phyloP scores from a whole-genome alignment of 306 rosid genomes.

The Canavalia gladiata region DNA sequence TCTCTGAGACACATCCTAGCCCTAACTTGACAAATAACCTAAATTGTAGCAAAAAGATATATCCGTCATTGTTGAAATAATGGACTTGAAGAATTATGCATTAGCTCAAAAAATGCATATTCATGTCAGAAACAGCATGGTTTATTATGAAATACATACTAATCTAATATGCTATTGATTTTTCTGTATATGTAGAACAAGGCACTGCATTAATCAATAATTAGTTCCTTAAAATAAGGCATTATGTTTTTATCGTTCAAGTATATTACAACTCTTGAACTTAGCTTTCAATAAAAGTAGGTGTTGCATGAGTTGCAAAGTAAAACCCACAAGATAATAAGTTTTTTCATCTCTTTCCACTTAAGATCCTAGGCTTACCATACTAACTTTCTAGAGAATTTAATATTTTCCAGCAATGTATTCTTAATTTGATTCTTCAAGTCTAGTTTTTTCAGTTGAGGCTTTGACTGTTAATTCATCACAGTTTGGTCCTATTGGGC shows the following conservation, averaged over 20 bases:
- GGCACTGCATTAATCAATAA: background rate
- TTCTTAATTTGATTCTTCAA: constrained; percentile 2
- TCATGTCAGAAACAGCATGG: constrained; percentile 32
- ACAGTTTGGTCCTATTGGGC: constrained; percentile 6
- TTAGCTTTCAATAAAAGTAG: background rate
- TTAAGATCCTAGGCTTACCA: background rate
- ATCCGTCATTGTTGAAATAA: constrained; percentile 21
- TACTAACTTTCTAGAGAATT: background rate
- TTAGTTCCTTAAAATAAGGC: background rate
- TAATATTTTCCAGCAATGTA: background rate
- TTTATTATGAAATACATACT: background rate
- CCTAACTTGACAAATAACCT: constrained; percentile 16
- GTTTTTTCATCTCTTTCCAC: background rate
- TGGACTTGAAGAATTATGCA: constrained; percentile 23
- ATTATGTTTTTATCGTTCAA: background rate
- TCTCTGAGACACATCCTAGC: constrained; percentile 30
- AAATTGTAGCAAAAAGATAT: background rate
- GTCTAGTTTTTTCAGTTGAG: constrained; percentile 13
- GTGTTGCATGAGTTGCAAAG: constrained; percentile 9
- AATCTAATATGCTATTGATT: constrained; percentile 9
- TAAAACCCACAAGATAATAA: background rate
- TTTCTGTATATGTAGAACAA: constrained; percentile 2
- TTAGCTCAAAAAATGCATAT: constrained; percentile 28
- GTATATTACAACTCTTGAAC: background rate
- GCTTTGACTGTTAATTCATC: background rate